Evolutionary conservation across 768 basidiomycete species (phyloP).

Genomic region (Mycena pura): DNA sequence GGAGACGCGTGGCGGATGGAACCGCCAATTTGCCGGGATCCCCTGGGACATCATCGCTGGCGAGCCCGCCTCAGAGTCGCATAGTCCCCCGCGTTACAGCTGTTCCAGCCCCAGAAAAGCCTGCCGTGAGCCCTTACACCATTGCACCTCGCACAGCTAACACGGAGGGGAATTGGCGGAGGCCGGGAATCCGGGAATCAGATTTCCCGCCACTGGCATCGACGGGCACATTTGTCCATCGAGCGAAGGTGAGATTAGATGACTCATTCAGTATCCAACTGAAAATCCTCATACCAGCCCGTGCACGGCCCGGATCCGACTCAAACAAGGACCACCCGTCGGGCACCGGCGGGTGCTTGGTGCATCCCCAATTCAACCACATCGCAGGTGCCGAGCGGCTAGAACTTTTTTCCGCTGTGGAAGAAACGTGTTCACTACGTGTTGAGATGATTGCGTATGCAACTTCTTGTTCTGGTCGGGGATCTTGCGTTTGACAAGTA

Average conservation of each 20-base stretch:
- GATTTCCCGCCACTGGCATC: constrained; percentile 9
- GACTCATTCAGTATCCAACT: not conserved
- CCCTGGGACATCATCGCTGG: not conserved
- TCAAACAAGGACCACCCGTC: not conserved
- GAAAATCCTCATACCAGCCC: no score
- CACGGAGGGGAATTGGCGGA: not conserved
- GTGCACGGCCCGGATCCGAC: not conserved
- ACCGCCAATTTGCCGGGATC: constrained; percentile 2
- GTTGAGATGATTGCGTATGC: not conserved
- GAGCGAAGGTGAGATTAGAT: not conserved
- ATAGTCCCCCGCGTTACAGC: no score
- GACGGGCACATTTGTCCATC: not conserved
- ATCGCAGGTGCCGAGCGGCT: not conserved
- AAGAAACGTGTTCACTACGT: not conserved
- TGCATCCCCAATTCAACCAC: not conserved
- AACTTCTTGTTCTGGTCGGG: not conserved
- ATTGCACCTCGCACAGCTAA: not conserved
- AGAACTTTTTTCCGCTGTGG: not conserved
- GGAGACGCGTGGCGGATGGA: constrained; percentile 11
- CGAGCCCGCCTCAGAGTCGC: not conserved
- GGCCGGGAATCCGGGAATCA: not conserved
- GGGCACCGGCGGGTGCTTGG: not conserved
- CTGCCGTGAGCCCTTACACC: not conserved
- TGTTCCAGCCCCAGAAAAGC: no score
- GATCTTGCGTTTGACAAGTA: not conserved